phyloP scores from a whole-genome alignment of 257 asterid species.

The Lavandula angustifolia region DNA sequence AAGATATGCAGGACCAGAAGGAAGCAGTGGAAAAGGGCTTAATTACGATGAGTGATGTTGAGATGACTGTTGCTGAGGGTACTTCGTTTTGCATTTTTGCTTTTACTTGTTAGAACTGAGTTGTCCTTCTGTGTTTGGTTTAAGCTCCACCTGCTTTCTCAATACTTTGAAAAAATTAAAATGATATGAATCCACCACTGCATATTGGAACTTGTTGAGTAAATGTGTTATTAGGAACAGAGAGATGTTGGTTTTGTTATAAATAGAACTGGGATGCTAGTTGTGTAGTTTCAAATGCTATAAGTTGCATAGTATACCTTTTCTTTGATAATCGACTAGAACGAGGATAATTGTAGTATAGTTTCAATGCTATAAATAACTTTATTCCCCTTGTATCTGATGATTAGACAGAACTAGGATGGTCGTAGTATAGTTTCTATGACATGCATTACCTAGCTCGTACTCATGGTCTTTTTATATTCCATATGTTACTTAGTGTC shows the following conservation, averaged over 20 bases:
- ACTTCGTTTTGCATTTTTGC: background rate
- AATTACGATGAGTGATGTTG: slow-evolving; percentile 74
- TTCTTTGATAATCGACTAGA: background rate
- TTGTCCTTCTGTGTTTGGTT: background rate
- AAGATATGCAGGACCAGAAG: slow-evolving; percentile 59
- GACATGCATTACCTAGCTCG: background rate
- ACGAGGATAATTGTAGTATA: background rate
- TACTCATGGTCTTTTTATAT: background rate
- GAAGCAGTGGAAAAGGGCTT: slow-evolving; percentile 67
- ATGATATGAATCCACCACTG: background rate
- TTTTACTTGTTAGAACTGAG: background rate
- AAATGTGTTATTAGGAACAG: background rate
- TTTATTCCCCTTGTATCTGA: background rate
- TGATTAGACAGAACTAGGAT: background rate
- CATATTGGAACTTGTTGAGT: background rate
- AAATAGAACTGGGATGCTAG: too few species aligned
- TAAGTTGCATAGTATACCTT: background rate
- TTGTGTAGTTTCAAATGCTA: background rate
- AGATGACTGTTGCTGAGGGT: slow-evolving; percentile 74
- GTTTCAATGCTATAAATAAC: background rate
- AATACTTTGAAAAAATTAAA: too few species aligned
- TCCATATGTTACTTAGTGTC: background rate
- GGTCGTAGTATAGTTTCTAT: background rate
- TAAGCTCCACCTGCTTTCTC: too few species aligned
- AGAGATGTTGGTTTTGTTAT: background rate